These are phyloP conservation scores for Calonectria fujianensis DNA, from an alignment of 2,329 filamentous ascomycete genomes.

Conservation along the genomic window DNA sequence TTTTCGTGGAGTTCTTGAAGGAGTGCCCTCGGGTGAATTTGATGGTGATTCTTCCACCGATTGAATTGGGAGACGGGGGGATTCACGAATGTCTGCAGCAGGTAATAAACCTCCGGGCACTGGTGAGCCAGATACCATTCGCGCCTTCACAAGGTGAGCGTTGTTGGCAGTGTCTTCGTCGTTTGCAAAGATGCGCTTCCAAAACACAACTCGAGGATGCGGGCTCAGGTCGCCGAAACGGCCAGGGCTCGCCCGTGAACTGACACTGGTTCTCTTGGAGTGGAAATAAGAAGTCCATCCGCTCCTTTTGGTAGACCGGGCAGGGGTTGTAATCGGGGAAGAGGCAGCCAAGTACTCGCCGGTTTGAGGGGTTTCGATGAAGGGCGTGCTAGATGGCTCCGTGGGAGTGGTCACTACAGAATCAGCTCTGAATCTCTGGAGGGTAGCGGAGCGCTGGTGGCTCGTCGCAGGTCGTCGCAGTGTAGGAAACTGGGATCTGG, in stretches of 20 bases:
- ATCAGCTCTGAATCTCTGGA: conserved; percentile 72
- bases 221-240: conserved; percentile 56
- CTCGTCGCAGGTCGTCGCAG: conserved; percentile 86
- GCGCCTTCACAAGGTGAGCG: conserved; percentile 62
- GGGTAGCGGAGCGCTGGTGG: conserved; percentile 83
- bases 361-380: conserved; percentile 59
- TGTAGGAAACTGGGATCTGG: conserved; percentile 77
- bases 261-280: conserved; percentile 58
- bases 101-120: conserved; percentile 49
- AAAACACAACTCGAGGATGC: conserved; percentile 46
- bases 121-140: conserved; percentile 58
- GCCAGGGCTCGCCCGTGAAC: conserved; percentile 47
- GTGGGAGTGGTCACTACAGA: conserved; percentile 52
- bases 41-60: conserved; percentile 37
- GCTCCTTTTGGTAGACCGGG: conserved; percentile 45
- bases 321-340: conserved; percentile 51
- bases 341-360: conserved; percentile 56
- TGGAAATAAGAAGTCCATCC: conserved; percentile 77
- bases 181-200: conserved; percentile 56
- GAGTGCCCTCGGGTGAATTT: conserved; percentile 61
- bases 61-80: conserved; percentile 40
- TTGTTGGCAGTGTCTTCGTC: conserved; percentile 49
- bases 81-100: conserved; percentile 52
- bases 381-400: conserved; percentile 58
- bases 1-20: conserved; percentile 68